Conservation (phyloP, 352 stramenopile species). For the Pythium periplocum region DNA sequence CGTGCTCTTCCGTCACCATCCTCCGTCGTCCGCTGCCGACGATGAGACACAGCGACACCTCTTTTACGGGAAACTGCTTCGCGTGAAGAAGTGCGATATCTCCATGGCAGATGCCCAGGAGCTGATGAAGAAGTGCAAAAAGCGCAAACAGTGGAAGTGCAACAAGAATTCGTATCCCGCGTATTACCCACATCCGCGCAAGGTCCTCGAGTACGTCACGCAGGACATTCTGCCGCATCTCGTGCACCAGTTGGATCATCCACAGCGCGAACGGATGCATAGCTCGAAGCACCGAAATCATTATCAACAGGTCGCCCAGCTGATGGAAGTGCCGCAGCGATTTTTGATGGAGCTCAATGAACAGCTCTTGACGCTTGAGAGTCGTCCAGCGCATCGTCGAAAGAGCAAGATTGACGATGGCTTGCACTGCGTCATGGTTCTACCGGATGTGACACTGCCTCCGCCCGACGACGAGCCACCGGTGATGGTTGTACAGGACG, state of each 20-base stretch:
- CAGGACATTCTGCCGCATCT: slow-evolving; percentile 71
- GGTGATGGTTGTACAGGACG: slow-evolving; percentile 26
- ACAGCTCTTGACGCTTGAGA: slow-evolving; percentile 49
- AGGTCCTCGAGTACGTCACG: slow-evolving; percentile 72
- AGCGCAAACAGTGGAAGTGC: slow-evolving; percentile 13
- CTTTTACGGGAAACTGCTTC: slow-evolving; percentile 74
- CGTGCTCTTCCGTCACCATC: slow-evolving; percentile 76
- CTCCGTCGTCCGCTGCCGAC: slow-evolving; percentile 10
- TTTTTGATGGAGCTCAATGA: slow-evolving; percentile 68
- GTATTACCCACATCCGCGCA: slow-evolving; percentile 58
- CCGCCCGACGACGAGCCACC: slow-evolving; percentile 38
- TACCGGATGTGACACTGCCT: slow-evolving; percentile 72
- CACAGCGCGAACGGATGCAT: background rate
- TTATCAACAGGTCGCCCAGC: slow-evolving; percentile 56
- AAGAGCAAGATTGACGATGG: slow-evolving; percentile 74
- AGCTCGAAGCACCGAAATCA: background rate
- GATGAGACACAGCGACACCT: slow-evolving; percentile 3
- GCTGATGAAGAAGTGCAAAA: slow-evolving; percentile 4
- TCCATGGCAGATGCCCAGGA: background rate
- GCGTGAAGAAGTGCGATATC: slow-evolving; percentile 82
- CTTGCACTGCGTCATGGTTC: slow-evolving; percentile 68
- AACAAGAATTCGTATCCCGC: slow-evolving; percentile 33
- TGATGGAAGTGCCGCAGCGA: slow-evolving; percentile 47
- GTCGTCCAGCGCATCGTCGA: slow-evolving; percentile 46
- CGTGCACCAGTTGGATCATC: slow-evolving; percentile 27